phyloP scores from a whole-genome alignment of 2,329 filamentous ascomycete genomes.

The Trichoderma guizhouense region DNA sequence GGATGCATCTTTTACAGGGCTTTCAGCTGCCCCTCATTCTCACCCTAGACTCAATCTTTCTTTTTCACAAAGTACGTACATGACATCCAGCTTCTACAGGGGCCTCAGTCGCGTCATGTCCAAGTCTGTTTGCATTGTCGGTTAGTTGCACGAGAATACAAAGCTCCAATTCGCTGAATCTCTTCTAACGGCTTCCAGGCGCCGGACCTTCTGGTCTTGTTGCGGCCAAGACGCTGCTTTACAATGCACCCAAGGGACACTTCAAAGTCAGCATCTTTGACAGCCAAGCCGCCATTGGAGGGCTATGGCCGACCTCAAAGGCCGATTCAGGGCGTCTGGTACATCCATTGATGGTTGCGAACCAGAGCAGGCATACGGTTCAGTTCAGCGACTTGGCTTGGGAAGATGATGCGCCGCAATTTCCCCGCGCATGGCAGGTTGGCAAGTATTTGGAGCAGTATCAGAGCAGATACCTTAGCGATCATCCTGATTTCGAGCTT shows the following conservation, averaged over 20 bases:
- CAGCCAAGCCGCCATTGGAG: slow-evolving; percentile 61
- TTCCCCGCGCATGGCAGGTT: slow-evolving; percentile 75
- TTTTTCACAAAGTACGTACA: slow-evolving; percentile 16
- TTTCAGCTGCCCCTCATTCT: slow-evolving; percentile 6
- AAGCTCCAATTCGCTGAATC: no score
- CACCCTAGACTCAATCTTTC: background rate
- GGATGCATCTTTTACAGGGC: background rate
- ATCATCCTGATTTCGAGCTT: slow-evolving; percentile 40
- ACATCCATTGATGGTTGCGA: slow-evolving; percentile 67
- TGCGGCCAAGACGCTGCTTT: slow-evolving; percentile 69
- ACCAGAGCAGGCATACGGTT: slow-evolving; percentile 75
- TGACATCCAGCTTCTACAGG: slow-evolving; percentile 23
- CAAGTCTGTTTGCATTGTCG: slow-evolving; percentile 42
- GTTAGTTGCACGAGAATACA: slow-evolving; percentile 25
- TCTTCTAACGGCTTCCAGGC: slow-evolving; percentile 40
- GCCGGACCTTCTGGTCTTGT: slow-evolving; percentile 67
- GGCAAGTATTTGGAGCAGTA: slow-evolving; percentile 70
- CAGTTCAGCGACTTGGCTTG: slow-evolving; percentile 71
- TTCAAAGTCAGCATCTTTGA: slow-evolving; percentile 73
- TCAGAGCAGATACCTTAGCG: slow-evolving; percentile 51
- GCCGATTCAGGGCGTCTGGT: slow-evolving; percentile 50
- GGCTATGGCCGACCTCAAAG: slow-evolving; percentile 66
- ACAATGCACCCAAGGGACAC: slow-evolving; percentile 49
- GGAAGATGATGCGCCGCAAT: slow-evolving; percentile 57
- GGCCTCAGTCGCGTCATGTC: slow-evolving; percentile 29